Evolutionary conservation across 345 rosid species (phyloP), one percentile per base, ranked within the genome.

Genomic region (Eutrema yunnanense): DNA sequence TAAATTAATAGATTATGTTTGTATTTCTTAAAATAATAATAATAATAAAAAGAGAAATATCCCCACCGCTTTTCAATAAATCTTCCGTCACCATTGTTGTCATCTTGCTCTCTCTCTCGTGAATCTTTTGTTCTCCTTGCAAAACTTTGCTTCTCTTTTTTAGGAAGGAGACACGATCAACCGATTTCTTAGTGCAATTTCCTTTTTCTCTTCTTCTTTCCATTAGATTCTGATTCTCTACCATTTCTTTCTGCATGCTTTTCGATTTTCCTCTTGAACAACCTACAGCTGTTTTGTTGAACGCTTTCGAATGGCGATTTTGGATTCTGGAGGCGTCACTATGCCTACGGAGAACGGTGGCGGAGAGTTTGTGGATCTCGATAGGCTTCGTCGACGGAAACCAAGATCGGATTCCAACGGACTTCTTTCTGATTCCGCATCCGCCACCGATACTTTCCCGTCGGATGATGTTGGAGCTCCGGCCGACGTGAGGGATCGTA

Each of bases 281-380:
- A 26, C 36, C 37, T 65, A 8, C 13, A 5, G 59, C 72, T 65
- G 36, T 47, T 38, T 38, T 10, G n/a, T 51, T 48, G 3, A 54
- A 22, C 52, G 42, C 41, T 26, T 66, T 60, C 13, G 38, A 37
- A 82, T 86, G 90, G 78, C 80, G 74, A 66, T 73, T 54, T 54
- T 79, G 57, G 87, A 77, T 43, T 59, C 82, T 65, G 67, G 67
- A 5, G 83, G 73, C 42, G 69, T 69, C n/a, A 47, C 11, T 27
- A 44, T 69, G n/a, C 30, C 62, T 12, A 51, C 62, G 67, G 50
- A 53, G 58, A 55, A 66, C 68, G 77, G 37, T 68, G 82, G 52
- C 54, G 65, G 77, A 36, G 89, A 88, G 78, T 83, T 77, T 19
- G 54, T 64, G 30, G 92, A 89, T 87, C 87, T 77, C 63, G 77